Evolutionary conservation across 73 alveolate species (phyloP).

Genomic region (Tetrahymena borealis): DNA sequence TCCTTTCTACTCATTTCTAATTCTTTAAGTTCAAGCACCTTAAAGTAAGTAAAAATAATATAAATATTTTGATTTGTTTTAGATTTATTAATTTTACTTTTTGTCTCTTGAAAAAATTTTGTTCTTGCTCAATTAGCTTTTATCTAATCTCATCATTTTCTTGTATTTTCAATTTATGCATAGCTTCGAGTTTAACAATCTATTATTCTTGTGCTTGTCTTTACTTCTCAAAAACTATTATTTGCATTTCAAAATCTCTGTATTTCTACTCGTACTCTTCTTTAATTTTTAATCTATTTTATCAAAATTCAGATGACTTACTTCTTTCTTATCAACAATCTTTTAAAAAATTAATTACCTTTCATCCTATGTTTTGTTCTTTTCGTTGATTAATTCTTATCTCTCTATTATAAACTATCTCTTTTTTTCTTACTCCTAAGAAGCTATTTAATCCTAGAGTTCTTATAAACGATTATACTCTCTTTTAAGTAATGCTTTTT

Average conservation of each 20-base stretch:
- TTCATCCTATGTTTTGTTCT: background rate
- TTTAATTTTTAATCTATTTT: background rate
- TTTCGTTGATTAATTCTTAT: background rate
- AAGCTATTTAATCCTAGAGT: background rate
- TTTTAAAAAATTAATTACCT: background rate
- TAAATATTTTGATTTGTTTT: background rate
- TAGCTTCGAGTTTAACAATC: background rate
- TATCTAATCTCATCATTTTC: background rate
- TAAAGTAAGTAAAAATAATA: background rate
- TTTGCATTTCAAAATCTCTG: background rate
- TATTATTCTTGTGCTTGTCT: background rate
- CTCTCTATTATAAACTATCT: background rate
- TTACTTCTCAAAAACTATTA: background rate
- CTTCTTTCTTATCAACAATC: background rate
- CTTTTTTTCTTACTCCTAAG: background rate
- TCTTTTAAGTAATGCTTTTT: background rate
- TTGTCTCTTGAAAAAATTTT: background rate
- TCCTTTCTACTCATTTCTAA: background rate
- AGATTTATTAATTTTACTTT: background rate
- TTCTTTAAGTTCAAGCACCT: background rate
- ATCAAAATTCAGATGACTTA: no score
- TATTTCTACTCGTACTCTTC: background rate
- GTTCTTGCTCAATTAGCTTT: background rate
- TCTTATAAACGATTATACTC: background rate
- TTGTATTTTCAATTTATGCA: background rate